Base-by-base conservation (phyloP, 2,329 filamentous ascomycete species). In the Trichoderma oligosporum region DNA sequence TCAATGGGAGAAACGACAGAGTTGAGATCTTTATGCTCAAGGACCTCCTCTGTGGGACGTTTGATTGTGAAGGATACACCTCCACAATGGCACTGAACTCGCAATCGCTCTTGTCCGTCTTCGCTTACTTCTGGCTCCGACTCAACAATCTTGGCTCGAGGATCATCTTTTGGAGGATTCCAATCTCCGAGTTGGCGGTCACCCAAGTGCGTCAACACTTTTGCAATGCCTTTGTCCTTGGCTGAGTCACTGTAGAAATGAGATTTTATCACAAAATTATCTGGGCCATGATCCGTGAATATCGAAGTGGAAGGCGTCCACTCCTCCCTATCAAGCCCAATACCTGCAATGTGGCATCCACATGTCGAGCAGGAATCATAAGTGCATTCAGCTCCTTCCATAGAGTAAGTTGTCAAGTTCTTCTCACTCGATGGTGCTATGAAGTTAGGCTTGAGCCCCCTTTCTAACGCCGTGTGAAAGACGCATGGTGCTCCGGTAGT, bases 301-400 rank as follows among this genome's bases (percentile, higher is more conserved):
- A 78, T 71, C 46, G 74, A 74, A 0, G 70, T 69, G 1, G 75
- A 68, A 4, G 74, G 61, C 2, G 68, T 67, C 76, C 76, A 79
- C 9, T 67, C 61, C 18, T 64, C 64, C 3, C 67, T 64, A 16
- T 66, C 62, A 2, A 71, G 49, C 20, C 67, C 70, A 16, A 69
- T 62, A 48, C 73, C 70, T 3, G 71, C 72, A n/a, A 78, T 67
- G 57, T 78, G 76, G 52, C 74, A 74, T 47, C 77, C 75, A 56
- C 77, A 79, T 0, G 73, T 74, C 11, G 67, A 70, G 66, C 77
- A 80, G 59, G 78, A 79, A 59, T 73, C 69, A 58, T 73, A 74
- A 16, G 68, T 68, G n/a, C 65, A 67, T 6, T 61, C 31, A 9
- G 66, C 65, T 2, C 61, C 61, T 4, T 64, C 53, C 31, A 73